Conservation (phyloP, 345 rosid genomes). For the Populus tremula region DNA sequence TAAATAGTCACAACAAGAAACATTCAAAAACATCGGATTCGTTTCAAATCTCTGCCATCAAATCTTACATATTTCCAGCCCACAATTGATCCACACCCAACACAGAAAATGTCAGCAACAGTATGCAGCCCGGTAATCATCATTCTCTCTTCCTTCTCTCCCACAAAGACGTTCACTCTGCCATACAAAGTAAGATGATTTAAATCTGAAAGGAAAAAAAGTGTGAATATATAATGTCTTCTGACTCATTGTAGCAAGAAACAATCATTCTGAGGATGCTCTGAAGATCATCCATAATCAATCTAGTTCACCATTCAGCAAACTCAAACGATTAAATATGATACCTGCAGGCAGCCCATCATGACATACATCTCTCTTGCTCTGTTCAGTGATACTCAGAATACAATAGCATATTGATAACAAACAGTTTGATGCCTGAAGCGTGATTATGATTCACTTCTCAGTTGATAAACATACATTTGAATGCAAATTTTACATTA, state of each 20-base stretch:
- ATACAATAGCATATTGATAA: constrained; percentile 3
- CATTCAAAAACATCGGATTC: constrained; percentile 8
- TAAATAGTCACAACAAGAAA: constrained; percentile 24
- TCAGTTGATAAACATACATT: not conserved
- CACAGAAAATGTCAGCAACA: constrained; percentile 91
- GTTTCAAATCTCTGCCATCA: not conserved
- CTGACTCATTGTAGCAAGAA: constrained; percentile 8
- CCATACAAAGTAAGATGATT: constrained; percentile 23
- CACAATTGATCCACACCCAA: constrained; percentile 90
- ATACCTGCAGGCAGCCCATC: not conserved
- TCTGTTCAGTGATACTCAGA: constrained; percentile 1
- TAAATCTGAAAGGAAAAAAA: not conserved
- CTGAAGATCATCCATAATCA: not conserved
- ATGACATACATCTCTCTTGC: not conserved
- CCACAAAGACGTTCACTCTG: constrained; percentile 74
- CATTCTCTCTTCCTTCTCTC: constrained; percentile 71
- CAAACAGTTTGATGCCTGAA: not conserved
- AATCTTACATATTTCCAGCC: constrained; percentile 97
- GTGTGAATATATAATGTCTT: constrained; percentile 3
- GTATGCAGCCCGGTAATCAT: constrained; percentile 91
- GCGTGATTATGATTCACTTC: not conserved
- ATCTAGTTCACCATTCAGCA: not conserved
- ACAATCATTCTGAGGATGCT: not conserved
- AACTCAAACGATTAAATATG: not conserved
- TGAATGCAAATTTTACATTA: not conserved